Base-by-base conservation (phyloP, 306 rosid species). In the Gleditsia sinensis region DNA sequence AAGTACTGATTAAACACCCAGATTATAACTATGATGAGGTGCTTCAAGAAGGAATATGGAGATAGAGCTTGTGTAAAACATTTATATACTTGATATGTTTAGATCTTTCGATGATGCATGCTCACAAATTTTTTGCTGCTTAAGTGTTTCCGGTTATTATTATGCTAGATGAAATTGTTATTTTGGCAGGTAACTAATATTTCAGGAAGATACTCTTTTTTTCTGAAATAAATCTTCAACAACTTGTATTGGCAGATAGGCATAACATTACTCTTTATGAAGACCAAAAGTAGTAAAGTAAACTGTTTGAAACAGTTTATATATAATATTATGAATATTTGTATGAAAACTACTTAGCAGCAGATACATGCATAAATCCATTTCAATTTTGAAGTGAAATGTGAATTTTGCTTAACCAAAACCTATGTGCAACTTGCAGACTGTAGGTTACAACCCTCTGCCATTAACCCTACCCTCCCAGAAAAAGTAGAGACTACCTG, bases 41-140 rank as follows among this genome's bases (percentile, higher is more conserved):
- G 51, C 66, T 48, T 46, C 7, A 6, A 16, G 55, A 74, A 73
- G 77, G 69, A 51, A 59, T 46, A 66, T 9, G n/a, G 21, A 62
- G 20, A 33, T 79, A 65, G 39, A 55, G 61, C 78, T 61, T 71
- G 82, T 65, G 72, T 58, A 71, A 58, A 70, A 45, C 58, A 75
- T 58, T 71, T 68, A 3, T 27, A 6, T 3, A 5, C 49, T 64
- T 43, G n/a, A 20, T 67, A 37, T 28, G 85, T 64, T 12, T 71
- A 55, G 49, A 25, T 34, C 6, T 77, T 25, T 67, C 16, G 13
- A 50, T 16, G 3, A 20, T 63, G 19, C 55, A 43, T 56, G 37
- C 6, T 24, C 27, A 16, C 54, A 40, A 57, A 8, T 7, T 17
- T 28, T 81, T 74, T 54, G 56, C 57, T 36, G 70, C 49, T 43